A percentile compares a stretch with the other conserved stretches of the same genome.
Conservation (phyloP, 1,284 basidiomycete genomes). For the Ceratobasidium sp. region DNA sequence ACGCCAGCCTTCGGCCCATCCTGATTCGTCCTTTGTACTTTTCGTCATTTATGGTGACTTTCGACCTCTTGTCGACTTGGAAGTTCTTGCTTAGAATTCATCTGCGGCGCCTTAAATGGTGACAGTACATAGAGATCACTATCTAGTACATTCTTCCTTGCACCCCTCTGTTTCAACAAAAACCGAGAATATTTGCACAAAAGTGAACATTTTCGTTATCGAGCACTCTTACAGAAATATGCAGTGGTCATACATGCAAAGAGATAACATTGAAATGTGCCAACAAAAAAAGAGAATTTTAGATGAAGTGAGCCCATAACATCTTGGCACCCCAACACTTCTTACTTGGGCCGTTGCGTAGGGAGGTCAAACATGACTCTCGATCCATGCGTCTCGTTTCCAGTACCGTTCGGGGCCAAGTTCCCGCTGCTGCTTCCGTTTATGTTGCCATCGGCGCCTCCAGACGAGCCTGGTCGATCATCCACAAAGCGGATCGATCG, state of each 20-base stretch:
- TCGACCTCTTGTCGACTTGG: no score
- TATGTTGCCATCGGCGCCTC: neutral
- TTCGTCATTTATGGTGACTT: no score
- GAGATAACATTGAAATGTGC: neutral
- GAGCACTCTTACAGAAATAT: neutral
- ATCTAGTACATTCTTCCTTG: no score
- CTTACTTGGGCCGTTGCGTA: conserved; percentile 24
- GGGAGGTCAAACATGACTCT: conserved; percentile 35
- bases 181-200: no score
- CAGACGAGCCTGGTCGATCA: conserved; percentile 24
- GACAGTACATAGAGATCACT: no score
- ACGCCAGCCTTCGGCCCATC: neutral
- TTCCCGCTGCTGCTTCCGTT: no score
- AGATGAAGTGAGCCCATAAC: neutral
- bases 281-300: neutral
- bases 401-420: neutral
- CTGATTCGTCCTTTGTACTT: neutral
- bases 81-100: no score
- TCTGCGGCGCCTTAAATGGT: no score
- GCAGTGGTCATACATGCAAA: neutral
- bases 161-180: no score
- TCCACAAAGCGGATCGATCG: conserved; percentile 26
- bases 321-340: neutral
- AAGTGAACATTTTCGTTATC: neutral
- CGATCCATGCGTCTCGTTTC: conserved; percentile 3